These are phyloP conservation scores for Claviceps purpurea DNA, from an alignment of 2,329 filamentous ascomycete genomes.

Conservation along the genomic window DNA sequence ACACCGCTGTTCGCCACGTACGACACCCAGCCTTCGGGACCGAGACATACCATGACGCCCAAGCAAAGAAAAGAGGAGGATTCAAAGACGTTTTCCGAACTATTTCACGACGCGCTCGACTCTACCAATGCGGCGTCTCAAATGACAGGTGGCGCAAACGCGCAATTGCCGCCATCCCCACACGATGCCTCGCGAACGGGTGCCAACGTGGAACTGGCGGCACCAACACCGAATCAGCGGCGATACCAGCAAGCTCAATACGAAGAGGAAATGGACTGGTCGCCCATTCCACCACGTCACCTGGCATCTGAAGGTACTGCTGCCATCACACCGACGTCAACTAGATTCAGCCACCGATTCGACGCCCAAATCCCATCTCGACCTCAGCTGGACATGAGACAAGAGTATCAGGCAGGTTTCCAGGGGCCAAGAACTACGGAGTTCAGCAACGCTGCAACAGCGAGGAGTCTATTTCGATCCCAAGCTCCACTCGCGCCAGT, in stretches of 20 bases:
- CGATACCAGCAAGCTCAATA: constrained; percentile 18
- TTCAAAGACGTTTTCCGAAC: constrained; percentile 30
- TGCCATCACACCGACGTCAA: constrained; percentile 18
- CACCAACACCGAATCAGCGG: constrained; percentile 5
- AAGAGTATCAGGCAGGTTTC: no score
- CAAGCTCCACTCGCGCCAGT: constrained; percentile 56
- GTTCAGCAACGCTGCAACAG: constrained; percentile 13
- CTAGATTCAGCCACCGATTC: constrained; percentile 27
- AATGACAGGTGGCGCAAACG: constrained; percentile 6
- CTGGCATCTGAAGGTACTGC: constrained; percentile 38
- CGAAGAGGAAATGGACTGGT: constrained; percentile 61
- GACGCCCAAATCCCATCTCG: constrained; percentile 29
- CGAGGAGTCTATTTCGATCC: constrained; percentile 49
- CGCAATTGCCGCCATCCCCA: neutral
- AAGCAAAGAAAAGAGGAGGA: constrained; percentile 17
- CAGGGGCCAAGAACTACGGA: no score
- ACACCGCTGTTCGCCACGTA: constrained; percentile 35
- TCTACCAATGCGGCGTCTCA: constrained; percentile 9
- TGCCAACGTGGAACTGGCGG: constrained; percentile 8
- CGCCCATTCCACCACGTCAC: constrained; percentile 43
- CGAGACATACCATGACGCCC: constrained; percentile 13
- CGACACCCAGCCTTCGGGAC: constrained; percentile 10
- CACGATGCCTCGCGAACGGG: neutral
- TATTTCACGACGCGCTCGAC: constrained; percentile 21
- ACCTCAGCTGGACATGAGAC: neutral